Evolutionary conservation across 2,329 filamentous ascomycete genomes (phyloP).

Genomic region (Clonostachys rhizophaga): DNA sequence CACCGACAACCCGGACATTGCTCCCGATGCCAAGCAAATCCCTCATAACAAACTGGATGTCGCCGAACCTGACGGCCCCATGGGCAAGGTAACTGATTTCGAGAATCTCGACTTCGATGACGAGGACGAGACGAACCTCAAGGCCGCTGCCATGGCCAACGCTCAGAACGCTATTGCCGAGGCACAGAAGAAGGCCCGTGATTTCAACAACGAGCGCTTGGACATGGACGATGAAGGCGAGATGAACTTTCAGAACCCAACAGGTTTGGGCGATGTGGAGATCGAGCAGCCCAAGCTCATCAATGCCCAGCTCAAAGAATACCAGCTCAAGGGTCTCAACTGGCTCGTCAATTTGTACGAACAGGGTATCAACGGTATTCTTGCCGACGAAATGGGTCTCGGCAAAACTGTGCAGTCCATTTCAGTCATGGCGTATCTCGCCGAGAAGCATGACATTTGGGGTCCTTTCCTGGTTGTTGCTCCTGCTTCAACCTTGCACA

Average conservation of each 20-base stretch:
- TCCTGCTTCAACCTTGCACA: slow-evolving; percentile 93
- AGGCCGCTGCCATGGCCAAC: slow-evolving; percentile 86
- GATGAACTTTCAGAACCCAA: slow-evolving; percentile 99
- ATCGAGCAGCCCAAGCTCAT: slow-evolving; percentile 93
- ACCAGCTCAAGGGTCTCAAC: slow-evolving; percentile 97
- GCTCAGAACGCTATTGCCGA: slow-evolving; percentile 94
- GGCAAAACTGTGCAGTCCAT: slow-evolving; percentile 99
- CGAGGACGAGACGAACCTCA: slow-evolving; percentile 80
- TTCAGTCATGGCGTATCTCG: slow-evolving; percentile 97
- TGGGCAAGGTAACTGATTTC: slow-evolving; percentile 81
- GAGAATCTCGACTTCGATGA: slow-evolving; percentile 94
- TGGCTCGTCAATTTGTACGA: slow-evolving; percentile 99
- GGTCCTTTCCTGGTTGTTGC: slow-evolving; percentile 96
- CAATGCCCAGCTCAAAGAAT: slow-evolving; percentile 93
- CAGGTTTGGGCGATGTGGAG: slow-evolving; percentile 88
- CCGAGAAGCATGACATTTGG: slow-evolving; percentile 97
- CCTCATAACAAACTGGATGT: slow-evolving; percentile 39
- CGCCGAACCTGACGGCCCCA: slow-evolving; percentile 47
- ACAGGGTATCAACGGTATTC: slow-evolving; percentile 98
- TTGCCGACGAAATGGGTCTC: slow-evolving; percentile 99
- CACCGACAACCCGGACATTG: slow-evolving; percentile 74
- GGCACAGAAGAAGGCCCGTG: slow-evolving; percentile 86
- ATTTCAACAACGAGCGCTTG: slow-evolving; percentile 75
- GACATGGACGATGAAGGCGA: slow-evolving; percentile 87
- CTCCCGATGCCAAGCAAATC: slow-evolving; percentile 37